Evolutionary conservation across 108 stramenopile genomes (phyloP).

Genomic region (Schizochytrium sp.): DNA sequence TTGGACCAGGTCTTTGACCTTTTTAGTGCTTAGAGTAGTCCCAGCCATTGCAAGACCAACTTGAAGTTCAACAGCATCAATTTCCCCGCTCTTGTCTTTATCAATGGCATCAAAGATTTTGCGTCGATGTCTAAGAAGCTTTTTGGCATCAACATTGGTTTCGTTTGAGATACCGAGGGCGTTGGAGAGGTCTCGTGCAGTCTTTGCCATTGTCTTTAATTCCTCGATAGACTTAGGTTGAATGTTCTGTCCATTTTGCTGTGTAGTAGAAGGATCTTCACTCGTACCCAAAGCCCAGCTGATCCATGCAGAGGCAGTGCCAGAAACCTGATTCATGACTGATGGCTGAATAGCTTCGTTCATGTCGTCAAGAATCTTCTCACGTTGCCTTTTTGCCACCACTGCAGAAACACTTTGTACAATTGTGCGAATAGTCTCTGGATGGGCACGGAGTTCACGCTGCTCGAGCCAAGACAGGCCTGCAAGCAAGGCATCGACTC

Average conservation of each 20-base stretch:
- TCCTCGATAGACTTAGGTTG: neutral
- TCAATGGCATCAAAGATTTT: conserved; percentile 49
- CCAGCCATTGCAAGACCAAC: conserved; percentile 34
- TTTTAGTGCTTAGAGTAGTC: conserved; percentile 18
- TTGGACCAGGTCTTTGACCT: conserved; percentile 14
- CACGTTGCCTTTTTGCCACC: neutral
- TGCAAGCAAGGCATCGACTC: neutral
- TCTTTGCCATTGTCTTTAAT: neutral
- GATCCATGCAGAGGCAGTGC: neutral
- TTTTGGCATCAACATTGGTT: neutral
- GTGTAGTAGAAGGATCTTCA: neutral
- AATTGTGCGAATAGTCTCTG: neutral
- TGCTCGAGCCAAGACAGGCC: conserved; percentile 1
- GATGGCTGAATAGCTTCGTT: neutral
- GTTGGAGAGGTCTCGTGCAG: neutral
- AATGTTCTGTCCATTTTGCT: neutral
- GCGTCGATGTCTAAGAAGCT: conserved; percentile 6
- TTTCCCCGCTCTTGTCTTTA: conserved; percentile 6
- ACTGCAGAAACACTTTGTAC: neutral
- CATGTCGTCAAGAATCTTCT: neutral
- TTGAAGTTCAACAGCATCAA: conserved; percentile 49
- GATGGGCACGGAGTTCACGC: conserved; percentile 34
- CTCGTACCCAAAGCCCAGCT: conserved; percentile 27
- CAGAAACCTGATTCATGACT: neutral
- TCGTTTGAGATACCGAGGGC: conserved; percentile 32